Percentiles rank a stretch among this genome's conserved stretches.
Evolutionary conservation across 2,329 filamentous ascomycete genomes (phyloP).

Genomic region (Pseudocercospora crystallina): DNA sequence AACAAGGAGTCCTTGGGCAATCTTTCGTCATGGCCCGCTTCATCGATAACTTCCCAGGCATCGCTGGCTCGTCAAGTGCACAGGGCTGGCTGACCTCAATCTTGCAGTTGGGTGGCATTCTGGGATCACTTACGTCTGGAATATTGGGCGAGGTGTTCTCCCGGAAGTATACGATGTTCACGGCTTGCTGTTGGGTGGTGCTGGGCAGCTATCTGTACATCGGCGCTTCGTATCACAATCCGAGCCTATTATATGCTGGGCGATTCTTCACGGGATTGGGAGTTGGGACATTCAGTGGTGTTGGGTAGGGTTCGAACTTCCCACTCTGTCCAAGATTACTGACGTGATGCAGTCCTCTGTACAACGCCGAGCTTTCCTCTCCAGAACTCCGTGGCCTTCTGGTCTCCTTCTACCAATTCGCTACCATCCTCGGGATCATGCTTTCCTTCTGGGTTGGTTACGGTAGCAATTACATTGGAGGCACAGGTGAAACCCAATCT

Average conservation of each 20-base stretch:
- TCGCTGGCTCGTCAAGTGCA: constrained; percentile 13
- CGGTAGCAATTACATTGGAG: constrained; percentile 49
- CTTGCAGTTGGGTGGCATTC: constrained; percentile 24
- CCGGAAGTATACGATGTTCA: constrained; percentile 55
- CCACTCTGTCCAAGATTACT: neutral
- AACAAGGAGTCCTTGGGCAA: constrained; percentile 57
- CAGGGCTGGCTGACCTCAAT: constrained; percentile 21
- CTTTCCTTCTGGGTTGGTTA: constrained; percentile 57
- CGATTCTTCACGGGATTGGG: constrained; percentile 31
- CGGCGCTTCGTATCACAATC: constrained; percentile 11
- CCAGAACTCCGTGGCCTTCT: constrained; percentile 42
- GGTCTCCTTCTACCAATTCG: constrained; percentile 50
- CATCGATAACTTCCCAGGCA: constrained; percentile 18
- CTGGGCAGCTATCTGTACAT: constrained; percentile 25
- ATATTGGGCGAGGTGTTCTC: constrained; percentile 52
- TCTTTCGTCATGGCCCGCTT: constrained; percentile 52
- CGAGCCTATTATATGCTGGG: constrained; percentile 11
- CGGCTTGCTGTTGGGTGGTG: constrained; percentile 46
- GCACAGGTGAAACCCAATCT: constrained; percentile 29
- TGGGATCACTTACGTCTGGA: constrained; percentile 50
- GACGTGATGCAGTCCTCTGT: no score
- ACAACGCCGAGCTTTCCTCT: constrained; percentile 83
- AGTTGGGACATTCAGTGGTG: constrained; percentile 32
- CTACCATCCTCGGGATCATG: constrained; percentile 50
- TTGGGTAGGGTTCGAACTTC: constrained; percentile 14